Evolutionary conservation across 73 alveolate genomes (phyloP), one percentile per base, ranked within the genome.

Genomic region (Breviolum minutum): DNA sequence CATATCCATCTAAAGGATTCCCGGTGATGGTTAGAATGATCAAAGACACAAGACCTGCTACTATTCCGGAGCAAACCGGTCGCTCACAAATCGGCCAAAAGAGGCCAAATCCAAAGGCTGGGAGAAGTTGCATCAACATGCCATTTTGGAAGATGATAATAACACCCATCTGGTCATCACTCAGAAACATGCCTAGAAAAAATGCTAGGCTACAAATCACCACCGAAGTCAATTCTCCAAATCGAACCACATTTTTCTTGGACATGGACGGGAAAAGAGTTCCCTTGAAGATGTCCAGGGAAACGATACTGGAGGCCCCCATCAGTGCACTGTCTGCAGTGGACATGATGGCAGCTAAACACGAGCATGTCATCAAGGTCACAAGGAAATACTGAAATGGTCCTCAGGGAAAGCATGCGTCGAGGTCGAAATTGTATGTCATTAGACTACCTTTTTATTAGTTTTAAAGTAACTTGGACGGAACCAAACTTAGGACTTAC

Each of bases 331-430:
- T 70, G 27, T 92, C 97, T 11, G 97, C 97, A 13, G 97, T 92
- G 89, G 97, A 92, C 97, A 92, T 92, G 66, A 92, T 92, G 90
- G 97, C 97, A 17, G 97, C 97, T 17, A 92, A 63, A 10, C 88
- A 63, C 6, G 90, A 74, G 97, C 97, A 92, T 12, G 97, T 92
- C 97, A 92, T 92, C 27, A 92, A 48, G 2, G 97, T 69, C 69
- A 92, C 97, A 48, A 92, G 64, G 61, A 92, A 92, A 68, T 92
- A 92, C 54, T 92, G 97, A 66, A 92, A 90, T 8, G 96, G 96
- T 30, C 95, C 93, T 83, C 76, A 11, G 10, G 32, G n/a, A 27
- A 8, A n/a, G 85, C 54, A 40, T 40, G 54, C 3, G 3, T 3
- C 54, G 54, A 40, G 54, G 54, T 40, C 54, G 54, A 40, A 40